Conservation (phyloP, 2,329 filamentous ascomycete genomes). For the Xylaria polymorpha region DNA sequence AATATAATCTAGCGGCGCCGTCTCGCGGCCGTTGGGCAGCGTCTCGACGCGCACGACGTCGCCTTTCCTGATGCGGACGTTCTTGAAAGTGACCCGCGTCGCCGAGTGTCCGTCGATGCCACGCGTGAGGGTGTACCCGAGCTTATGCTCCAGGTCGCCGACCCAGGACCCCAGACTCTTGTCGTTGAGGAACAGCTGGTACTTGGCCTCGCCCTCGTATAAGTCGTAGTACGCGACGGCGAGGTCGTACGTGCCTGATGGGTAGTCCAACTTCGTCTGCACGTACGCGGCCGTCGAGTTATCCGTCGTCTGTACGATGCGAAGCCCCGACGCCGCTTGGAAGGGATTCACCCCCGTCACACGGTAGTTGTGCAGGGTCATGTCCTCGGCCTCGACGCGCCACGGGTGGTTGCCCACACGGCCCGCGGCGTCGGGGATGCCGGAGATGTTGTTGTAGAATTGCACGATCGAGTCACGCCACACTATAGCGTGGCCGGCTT, state of each 20-base stretch:
- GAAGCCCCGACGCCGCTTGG: slow-evolving; percentile 67
- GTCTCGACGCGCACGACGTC: slow-evolving; percentile 58
- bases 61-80: slow-evolving; percentile 42
- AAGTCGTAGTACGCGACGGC: slow-evolving; percentile 76
- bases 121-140: slow-evolving; percentile 68
- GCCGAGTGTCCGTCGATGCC: slow-evolving; percentile 75
- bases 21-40: slow-evolving; percentile 68
- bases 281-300: slow-evolving; percentile 65
- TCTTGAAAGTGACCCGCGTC: slow-evolving; percentile 65
- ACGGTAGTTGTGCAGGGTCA: slow-evolving; percentile 70
- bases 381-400: slow-evolving; percentile 76
- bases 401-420: slow-evolving; percentile 71
- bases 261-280: slow-evolving; percentile 58
- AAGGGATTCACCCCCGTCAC: slow-evolving; percentile 65
- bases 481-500: slow-evolving; percentile 73
- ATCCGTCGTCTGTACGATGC: slow-evolving; percentile 65
- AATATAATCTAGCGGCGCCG: slow-evolving; percentile 75
- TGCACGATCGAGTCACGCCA: slow-evolving; percentile 76
- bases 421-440: slow-evolving; percentile 66
- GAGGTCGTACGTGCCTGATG: slow-evolving; percentile 68
- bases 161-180: slow-evolving; percentile 66
- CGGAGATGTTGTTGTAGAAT: slow-evolving; percentile 71
- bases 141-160: slow-evolving; percentile 67
- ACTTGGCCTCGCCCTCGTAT: slow-evolving; percentile 67
- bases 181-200: slow-evolving; percentile 65